These are phyloP conservation scores for Pisolithus albus DNA, from an alignment of 768 basidiomycete species.

Conservation along the genomic window DNA sequence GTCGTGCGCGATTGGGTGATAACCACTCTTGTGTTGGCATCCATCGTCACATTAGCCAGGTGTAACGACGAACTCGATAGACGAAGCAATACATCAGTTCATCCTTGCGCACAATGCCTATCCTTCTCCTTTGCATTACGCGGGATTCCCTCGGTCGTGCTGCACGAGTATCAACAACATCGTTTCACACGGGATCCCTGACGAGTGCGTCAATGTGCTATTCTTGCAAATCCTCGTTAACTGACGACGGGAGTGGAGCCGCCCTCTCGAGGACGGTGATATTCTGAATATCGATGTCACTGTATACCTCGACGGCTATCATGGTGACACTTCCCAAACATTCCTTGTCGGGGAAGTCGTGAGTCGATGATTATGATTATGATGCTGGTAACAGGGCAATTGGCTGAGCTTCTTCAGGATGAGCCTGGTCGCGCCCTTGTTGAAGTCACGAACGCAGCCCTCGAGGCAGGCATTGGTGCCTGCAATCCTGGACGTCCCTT, in stretches of 20 bases:
- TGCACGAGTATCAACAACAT: slow-evolving; percentile 81
- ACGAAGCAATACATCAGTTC: slow-evolving; percentile 63
- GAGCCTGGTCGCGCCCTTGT: slow-evolving; percentile 61
- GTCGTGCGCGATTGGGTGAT: background rate
- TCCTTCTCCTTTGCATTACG: slow-evolving; percentile 78
- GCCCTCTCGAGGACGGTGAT: slow-evolving; percentile 73
- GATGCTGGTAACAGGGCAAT: background rate
- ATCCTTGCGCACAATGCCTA: slow-evolving; percentile 68
- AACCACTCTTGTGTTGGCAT: too few species aligned
- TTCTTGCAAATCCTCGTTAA: background rate
- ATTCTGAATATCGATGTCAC: slow-evolving; percentile 89
- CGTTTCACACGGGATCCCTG: slow-evolving; percentile 84
- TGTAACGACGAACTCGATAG: slow-evolving; percentile 69
- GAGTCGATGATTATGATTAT: slow-evolving; percentile 15
- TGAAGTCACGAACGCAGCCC: slow-evolving; percentile 51
- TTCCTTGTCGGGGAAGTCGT: slow-evolving; percentile 80
- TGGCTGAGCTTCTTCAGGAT: slow-evolving; percentile 42
- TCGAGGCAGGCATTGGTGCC: slow-evolving; percentile 60
- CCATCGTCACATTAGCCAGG: slow-evolving; percentile 40
- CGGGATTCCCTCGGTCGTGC: slow-evolving; percentile 43
- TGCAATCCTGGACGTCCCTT: slow-evolving; percentile 73
- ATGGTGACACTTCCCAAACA: slow-evolving; percentile 84
- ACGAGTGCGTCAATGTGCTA: slow-evolving; percentile 53
- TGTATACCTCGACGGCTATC: slow-evolving; percentile 71
- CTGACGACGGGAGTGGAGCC: slow-evolving; percentile 40